Evolutionary conservation across 352 stramenopile species (phyloP), one percentile per base, ranked within the genome.

Genomic region (Plasmopara muralis): DNA sequence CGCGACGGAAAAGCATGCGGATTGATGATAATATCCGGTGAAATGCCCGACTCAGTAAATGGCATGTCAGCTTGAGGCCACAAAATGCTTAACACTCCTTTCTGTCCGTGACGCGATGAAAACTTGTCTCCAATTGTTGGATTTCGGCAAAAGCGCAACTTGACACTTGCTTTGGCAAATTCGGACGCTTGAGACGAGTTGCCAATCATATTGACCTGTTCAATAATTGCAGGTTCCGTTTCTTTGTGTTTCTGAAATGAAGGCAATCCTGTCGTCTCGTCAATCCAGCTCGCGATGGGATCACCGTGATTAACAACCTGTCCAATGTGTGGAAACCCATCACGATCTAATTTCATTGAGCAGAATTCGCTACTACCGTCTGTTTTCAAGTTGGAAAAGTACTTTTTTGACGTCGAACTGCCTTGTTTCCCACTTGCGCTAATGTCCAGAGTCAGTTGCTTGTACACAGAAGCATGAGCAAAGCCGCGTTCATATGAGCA

Each of bases 61-160:
- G 97, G 97, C 97, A 99, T 99, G 67, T 99, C 95, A 9, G 86
- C 82, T 67, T 99, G 96, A 5, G 97, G 97, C 96, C 96, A 99
- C 48, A 99, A 59, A 60, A 99, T 98, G 83, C 93, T 98, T 60
- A 99, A 84, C 15, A 99, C 96, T 72, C 97, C 97, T 74, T 99
- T 99, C 75, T 99, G 97, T 49, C 97, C 97, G 75, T 99, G 97
- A 54, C 97, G 92, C 58, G 88, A 98, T 31, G 90, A 98, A 68
- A 99, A 99, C 72, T 99, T 99, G 75, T 99, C 97, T 56, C 97
- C 97, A 55, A 99, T 98, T 29, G 98, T 93, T 48, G 97, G 97
- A 76, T 99, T 99, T 60, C 97, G 87, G 60, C 93, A 96, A 73
- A 98, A 99, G 33, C 97, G 89, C 25, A 99, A 76, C 50, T 98